Conservation (phyloP, 2,329 filamentous ascomycete species). For the Amauroascus niger region DNA sequence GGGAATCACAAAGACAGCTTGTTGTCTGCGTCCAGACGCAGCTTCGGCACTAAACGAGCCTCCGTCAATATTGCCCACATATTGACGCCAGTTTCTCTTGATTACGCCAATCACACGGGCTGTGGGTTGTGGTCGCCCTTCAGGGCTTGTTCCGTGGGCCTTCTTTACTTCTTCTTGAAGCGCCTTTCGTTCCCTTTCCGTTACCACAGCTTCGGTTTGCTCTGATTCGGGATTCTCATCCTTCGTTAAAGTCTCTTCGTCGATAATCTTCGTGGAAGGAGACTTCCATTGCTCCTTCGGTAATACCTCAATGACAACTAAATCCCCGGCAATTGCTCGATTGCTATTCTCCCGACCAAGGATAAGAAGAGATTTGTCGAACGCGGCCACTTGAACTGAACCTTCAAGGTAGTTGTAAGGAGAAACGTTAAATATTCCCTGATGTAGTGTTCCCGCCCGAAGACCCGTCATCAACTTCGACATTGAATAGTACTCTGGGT, state of each 20-base stretch:
- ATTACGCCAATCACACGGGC: conserved; percentile 84
- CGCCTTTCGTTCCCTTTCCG: conserved; percentile 73
- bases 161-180: conserved; percentile 86
- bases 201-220: conserved; percentile 64
- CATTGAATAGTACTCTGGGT: conserved; percentile 78
- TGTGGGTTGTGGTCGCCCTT: conserved; percentile 77
- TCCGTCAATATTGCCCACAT: conserved; percentile 88
- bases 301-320: conserved; percentile 85
- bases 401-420: conserved; percentile 97
- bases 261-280: conserved; percentile 88
- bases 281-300: conserved; percentile 95
- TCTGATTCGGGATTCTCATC: conserved; percentile 90
- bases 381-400: conserved; percentile 78
- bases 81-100: conserved; percentile 96
- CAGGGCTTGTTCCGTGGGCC: conserved; percentile 64
- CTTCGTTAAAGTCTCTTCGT: conserved; percentile 82
- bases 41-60: conserved; percentile 66
- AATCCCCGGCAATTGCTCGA: conserved; percentile 78
- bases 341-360: conserved; percentile 95
- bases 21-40: conserved; percentile 71
- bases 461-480: conserved; percentile 93
- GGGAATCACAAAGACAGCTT: conserved; percentile 87
- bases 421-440: conserved; percentile 91
- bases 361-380: conserved; percentile 78
- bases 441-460: conserved; percentile 78